Evolutionary conservation across 108 stramenopile genomes (phyloP), one percentile per base, ranked within the genome.

Genomic region (Fistulifera pelliculosa): DNA sequence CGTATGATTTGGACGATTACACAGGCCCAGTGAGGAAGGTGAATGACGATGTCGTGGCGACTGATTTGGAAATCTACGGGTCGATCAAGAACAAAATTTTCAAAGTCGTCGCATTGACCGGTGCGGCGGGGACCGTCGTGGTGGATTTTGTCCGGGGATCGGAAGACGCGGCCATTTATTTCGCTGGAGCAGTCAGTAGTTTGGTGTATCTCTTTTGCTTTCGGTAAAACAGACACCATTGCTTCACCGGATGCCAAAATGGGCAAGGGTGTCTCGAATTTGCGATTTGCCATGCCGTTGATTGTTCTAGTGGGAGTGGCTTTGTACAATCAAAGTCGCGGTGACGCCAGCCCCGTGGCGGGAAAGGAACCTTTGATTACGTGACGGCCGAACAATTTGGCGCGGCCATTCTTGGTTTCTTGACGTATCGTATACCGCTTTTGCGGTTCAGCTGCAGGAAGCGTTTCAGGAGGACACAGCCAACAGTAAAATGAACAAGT

Each of bases 401-500:
- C 5, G 77, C 82, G 0, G 80, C 84, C 28, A 67, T 84, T 53
- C 56, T 81, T 54, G 91, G 91, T 47, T 88, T 89, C 54, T 69
- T 93, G 54, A 84, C 85, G 14, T 93, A 93, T 62, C 75, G 91
- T 3, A 21, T 87, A 12, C 91, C 91, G 19, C 64, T 93, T 23
- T 89, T 58, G 66, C 72, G 2, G 66, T 68, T 31, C 85, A 93
- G 68, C 42, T 85, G 21, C 45, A 66, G 23, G 82, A 81, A 14
- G 73, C 77, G 10, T 41, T 88, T 17, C 53, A 56, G 42, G 23
- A 12, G 14, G 47, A 31, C 26, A 55, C 19, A 18, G 42, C 12
- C 39, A 35, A 35, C 31, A 35, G 8, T 35, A 35, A 35, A 35
- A 35, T 35, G 48, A 49, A 16, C 35, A 17, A 18, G 76, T 47